Conservation (phyloP, 1,284 basidiomycete genomes). For the Fomes fomentarius region DNA sequence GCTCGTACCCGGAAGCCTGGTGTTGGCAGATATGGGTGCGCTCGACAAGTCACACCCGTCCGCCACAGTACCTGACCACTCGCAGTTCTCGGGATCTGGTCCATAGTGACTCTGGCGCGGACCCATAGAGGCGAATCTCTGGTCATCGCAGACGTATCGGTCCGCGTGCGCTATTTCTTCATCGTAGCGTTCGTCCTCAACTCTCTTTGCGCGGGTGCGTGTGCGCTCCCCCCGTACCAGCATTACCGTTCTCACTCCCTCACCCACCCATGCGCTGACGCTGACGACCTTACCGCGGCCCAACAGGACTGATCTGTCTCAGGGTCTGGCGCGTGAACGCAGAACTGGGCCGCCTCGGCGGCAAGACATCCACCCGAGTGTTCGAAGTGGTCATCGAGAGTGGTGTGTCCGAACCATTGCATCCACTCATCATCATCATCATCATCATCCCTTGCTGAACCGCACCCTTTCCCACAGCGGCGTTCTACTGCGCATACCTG, state of each 20-base stretch:
- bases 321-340: constrained; percentile 2
- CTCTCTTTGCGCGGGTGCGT: constrained; percentile 3
- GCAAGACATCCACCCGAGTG: background rate
- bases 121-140: background rate
- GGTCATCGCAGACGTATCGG: background rate
- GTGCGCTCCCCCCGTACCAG: background rate
- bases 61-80: background rate
- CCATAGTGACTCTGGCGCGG: background rate
- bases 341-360: background rate
- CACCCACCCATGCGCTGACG: background rate
- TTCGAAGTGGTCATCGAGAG: constrained; percentile 8
- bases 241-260: background rate
- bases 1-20: background rate
- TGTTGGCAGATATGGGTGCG: constrained; percentile 2
- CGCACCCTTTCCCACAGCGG: background rate
- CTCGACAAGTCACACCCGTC: background rate
- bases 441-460: too few relatives aligned
- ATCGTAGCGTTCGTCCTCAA: constrained; percentile 11
- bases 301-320: constrained; percentile 2
- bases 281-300: too few relatives aligned
- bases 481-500: constrained; percentile 7
- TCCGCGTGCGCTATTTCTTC: constrained; percentile 11
- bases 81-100: background rate
- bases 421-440: background rate
- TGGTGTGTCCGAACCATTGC: background rate